Conservation (phyloP, 371 early-diverging fungal genomes). For the Mucor racemosus region DNA sequence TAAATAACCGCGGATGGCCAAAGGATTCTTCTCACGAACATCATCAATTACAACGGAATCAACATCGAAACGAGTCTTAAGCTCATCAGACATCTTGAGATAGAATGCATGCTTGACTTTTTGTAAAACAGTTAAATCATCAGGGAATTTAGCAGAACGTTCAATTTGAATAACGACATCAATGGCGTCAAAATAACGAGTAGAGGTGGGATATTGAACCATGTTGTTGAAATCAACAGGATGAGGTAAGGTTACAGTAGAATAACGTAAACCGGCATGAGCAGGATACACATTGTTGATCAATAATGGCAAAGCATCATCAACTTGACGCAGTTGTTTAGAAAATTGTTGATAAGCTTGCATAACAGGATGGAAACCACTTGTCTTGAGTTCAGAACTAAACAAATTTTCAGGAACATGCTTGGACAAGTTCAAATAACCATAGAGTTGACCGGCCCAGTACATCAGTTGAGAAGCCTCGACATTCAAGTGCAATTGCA, state of each 20-base stretch:
- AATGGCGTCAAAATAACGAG: slow-evolving; percentile 72
- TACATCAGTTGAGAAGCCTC: slow-evolving; percentile 55
- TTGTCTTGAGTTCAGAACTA: slow-evolving; percentile 49
- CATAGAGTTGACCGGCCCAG: slow-evolving; percentile 74
- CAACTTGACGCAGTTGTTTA: slow-evolving; percentile 67
- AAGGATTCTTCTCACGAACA: slow-evolving; percentile 45
- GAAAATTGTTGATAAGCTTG: slow-evolving; percentile 72
- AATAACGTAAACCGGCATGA: slow-evolving; percentile 73
- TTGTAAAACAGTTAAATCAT: slow-evolving; percentile 84
- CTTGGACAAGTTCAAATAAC: slow-evolving; percentile 58
- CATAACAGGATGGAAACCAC: slow-evolving; percentile 76
- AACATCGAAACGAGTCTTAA: slow-evolving; percentile 43
- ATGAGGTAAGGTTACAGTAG: slow-evolving; percentile 81
- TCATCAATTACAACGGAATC: slow-evolving; percentile 52
- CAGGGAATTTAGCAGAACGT: slow-evolving; percentile 87
- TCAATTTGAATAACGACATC: slow-evolving; percentile 87
- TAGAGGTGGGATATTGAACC: slow-evolving; percentile 53
- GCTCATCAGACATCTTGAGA: slow-evolving; percentile 64
- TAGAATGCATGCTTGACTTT: slow-evolving; percentile 91
- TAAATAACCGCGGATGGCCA: slow-evolving; percentile 62
- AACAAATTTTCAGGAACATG: slow-evolving; percentile 52
- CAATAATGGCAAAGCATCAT: slow-evolving; percentile 76
- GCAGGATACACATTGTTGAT: slow-evolving; percentile 73
- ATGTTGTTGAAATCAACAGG: slow-evolving; percentile 60
- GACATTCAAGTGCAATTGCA: slow-evolving; percentile 71